Conservation (phyloP, 1,139 yeast genomes). For the Taiozyma sp. region DNA sequence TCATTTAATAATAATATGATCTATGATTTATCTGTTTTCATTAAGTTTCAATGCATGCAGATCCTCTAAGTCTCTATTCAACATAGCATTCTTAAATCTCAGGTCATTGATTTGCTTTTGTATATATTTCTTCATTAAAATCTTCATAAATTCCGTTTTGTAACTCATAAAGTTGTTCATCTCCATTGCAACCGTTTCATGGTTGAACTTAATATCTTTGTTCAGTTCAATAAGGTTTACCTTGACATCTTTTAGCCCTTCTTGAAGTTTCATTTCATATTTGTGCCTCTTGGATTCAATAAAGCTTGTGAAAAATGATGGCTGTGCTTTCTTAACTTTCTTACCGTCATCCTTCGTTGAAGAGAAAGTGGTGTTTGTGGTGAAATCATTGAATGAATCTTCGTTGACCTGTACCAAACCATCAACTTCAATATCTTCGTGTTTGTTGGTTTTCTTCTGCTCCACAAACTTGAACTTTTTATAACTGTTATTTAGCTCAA, state of each 20-base stretch:
- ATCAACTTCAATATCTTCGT: neutral
- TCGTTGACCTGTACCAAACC: slow-evolving; percentile 11
- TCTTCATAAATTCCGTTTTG: slow-evolving; percentile 37
- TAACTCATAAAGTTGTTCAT: slow-evolving; percentile 51
- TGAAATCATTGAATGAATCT: slow-evolving; percentile 7
- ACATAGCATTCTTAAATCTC: slow-evolving; percentile 19
- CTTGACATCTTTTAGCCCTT: slow-evolving; percentile 23
- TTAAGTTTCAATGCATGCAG: slow-evolving; percentile 4
- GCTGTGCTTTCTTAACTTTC: slow-evolving; percentile 7
- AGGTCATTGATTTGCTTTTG: slow-evolving; percentile 24
- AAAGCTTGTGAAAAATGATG: slow-evolving; percentile 25
- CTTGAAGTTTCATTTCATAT: slow-evolving; percentile 29
- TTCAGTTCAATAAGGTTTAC: slow-evolving; percentile 21
- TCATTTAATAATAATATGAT: neutral
- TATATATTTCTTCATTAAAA: slow-evolving; percentile 33
- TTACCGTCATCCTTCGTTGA: slow-evolving; percentile 1
- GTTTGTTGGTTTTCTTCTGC: slow-evolving; percentile 6
- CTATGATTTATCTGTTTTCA: neutral
- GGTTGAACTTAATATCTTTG: slow-evolving; percentile 36
- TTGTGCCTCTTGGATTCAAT: slow-evolving; percentile 35
- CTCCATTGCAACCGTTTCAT: slow-evolving; percentile 59
- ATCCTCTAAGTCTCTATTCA: slow-evolving; percentile 15
- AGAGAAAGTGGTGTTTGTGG: slow-evolving; percentile 5
- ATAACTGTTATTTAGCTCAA: slow-evolving; percentile 27
- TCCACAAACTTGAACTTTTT: slow-evolving; percentile 20